Conservation (phyloP, 257 asterid species). For the Linderniella brevidens region DNA sequence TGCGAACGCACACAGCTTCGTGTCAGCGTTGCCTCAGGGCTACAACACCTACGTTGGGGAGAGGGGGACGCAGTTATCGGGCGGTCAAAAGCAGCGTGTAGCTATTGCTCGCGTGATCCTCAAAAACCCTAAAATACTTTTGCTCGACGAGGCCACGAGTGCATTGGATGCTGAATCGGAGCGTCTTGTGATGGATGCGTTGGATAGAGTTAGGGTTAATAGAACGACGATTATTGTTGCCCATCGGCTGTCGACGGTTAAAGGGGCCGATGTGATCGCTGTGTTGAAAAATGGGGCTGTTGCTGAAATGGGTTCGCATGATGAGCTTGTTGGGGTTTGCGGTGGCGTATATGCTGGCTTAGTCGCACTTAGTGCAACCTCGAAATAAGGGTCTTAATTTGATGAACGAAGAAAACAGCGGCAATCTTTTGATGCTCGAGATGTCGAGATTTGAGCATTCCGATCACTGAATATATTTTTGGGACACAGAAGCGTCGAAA, state of each 20-base stretch:
- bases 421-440: no score
- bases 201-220: slow-evolving; percentile 19
- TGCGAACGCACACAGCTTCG: slow-evolving; percentile 31
- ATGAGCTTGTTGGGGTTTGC: slow-evolving; percentile 12
- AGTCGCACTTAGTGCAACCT: slow-evolving; percentile 13
- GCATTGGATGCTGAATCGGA: slow-evolving; percentile 40
- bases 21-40: slow-evolving; percentile 22
- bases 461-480: no score
- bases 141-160: slow-evolving; percentile 42
- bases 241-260: slow-evolving; percentile 19
- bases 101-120: slow-evolving; percentile 32
- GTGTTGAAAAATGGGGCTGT: slow-evolving; percentile 25
- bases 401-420: no score
- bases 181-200: slow-evolving; percentile 24
- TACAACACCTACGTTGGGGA: slow-evolving; percentile 35
- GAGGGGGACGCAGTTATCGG: slow-evolving; percentile 27
- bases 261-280: slow-evolving; percentile 19
- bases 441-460: no score
- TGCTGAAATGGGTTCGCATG: slow-evolving; percentile 28
- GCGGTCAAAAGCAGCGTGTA: slow-evolving; percentile 41
- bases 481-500: no score
- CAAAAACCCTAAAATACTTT: slow-evolving; percentile 27
- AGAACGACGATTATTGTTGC: slow-evolving; percentile 23
- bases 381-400: slow-evolving; percentile 3
- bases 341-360: slow-evolving; percentile 23